Percentiles rank a stretch among this genome's conserved stretches.
Evolutionary conservation across 345 rosid genomes (phyloP).

Genomic region (Raphanus raphanistrum): DNA sequence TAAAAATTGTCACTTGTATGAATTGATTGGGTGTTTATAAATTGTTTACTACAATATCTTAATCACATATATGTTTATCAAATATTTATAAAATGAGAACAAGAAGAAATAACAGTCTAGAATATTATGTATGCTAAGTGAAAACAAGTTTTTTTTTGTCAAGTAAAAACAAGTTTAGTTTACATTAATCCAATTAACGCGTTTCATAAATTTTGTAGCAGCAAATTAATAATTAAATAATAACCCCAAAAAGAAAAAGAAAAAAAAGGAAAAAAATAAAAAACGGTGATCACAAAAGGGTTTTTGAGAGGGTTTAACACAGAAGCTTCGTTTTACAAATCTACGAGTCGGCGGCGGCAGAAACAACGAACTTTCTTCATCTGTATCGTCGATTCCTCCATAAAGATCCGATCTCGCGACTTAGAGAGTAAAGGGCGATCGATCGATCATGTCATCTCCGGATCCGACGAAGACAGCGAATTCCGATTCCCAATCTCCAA

Average conservation of each 20-base stretch:
- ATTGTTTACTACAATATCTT: neutral
- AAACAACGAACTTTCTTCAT: neutral
- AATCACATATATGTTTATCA: neutral
- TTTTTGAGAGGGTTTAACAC: neutral
- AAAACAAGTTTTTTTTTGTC: no score
- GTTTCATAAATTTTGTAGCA: neutral
- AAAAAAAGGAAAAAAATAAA: neutral
- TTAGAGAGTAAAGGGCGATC: neutral
- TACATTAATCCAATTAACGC: neutral
- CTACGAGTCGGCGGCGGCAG: neutral
- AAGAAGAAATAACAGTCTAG: neutral
- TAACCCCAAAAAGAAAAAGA: neutral
- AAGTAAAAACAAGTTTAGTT: no score
- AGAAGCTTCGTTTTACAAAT: neutral
- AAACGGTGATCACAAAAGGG: neutral
- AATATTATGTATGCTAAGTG: neutral
- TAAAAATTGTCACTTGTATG: neutral
- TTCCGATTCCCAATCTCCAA: constrained; percentile 25
- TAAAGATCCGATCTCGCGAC: neutral
- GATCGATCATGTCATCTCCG: constrained; percentile 29
- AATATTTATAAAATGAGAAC: neutral
- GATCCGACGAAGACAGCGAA: constrained; percentile 28
- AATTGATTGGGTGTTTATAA: neutral
- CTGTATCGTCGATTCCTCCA: neutral
- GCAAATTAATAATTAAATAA: neutral